Evolutionary conservation across 306 rosid genomes (phyloP), one percentile per base, ranked within the genome.

Genomic region (Gastrolobium bilobum): DNA sequence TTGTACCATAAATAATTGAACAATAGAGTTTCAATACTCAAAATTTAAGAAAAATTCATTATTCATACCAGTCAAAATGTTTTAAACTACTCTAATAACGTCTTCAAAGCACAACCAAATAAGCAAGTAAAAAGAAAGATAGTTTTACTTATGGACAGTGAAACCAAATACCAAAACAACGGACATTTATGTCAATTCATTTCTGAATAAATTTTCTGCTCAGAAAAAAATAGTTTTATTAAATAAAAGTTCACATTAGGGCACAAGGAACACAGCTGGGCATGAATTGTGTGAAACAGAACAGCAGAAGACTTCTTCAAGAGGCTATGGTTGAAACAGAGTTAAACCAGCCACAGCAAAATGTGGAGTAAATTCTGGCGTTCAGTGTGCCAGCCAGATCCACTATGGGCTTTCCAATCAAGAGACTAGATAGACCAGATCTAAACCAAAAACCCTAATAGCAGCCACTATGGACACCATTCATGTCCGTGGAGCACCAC

Each of bases 371-470:
- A 46, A 11, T 34, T 2, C 37, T 10, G 42, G 42, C n/a, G 6
- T 31, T 10, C 42, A 31, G 10, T 14, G 13, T 59, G 33, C 42
- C 10, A 31, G 40, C 10, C 14, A 59, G 40, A 11, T 4, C 42
- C 63, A 59, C 42, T 59, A 33, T 11, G 9, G 65, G 35, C 11
- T 4, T 42, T 59, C 42, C 42, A 31, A 59, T 33, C 38, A 29
- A 4, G 58, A 3, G 4, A 20, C 5, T 52, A 50, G 26, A 11
- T 50, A 34, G 44, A 34, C 43, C 66, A 11, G 43, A 11, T 60
- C 13, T 34, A 60, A 10, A 60, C 8, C 43, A 60, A 43, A 60
- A 60, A 34, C 66, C 66, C 66, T 13, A n/a, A 35, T 34, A 60
- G 43, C 38, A 60, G 43, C 66, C 5, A 1, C 66, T 4, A 29